These are phyloP conservation scores for Bullera alba DNA, from an alignment of 768 basidiomycete species.

Conservation along the genomic window DNA sequence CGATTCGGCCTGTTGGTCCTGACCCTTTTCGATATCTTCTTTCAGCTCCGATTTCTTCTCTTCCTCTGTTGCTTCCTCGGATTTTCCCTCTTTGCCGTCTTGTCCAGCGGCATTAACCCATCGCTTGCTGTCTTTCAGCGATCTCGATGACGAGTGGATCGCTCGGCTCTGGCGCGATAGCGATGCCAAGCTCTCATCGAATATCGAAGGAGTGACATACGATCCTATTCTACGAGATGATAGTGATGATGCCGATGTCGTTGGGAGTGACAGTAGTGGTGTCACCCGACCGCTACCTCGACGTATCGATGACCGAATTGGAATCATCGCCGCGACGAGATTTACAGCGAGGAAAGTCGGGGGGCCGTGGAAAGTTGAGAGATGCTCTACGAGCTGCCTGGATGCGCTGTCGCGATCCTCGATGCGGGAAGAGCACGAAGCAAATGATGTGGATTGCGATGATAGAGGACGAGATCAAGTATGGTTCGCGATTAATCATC, in stretches of 20 bases:
- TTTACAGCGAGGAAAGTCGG: too few relatives aligned
- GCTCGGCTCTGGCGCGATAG: background rate
- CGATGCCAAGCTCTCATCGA: background rate
- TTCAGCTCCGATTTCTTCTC: conserved; percentile 3
- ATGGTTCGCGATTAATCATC: too few relatives aligned
- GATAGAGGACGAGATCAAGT: too few relatives aligned
- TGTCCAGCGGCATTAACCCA: conserved; percentile 29
- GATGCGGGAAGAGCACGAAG: too few relatives aligned
- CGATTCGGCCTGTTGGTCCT: background rate
- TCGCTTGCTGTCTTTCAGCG: conserved; percentile 23
- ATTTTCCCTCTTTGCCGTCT: conserved; percentile 3
- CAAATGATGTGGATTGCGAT: too few relatives aligned
- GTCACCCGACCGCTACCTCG: conserved; percentile 29
- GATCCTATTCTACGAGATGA: background rate
- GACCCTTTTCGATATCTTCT: background rate
- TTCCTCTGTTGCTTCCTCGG: conserved; percentile 4
- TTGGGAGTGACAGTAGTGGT: conserved; percentile 8
- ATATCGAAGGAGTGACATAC: background rate
- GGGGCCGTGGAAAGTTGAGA: too few relatives aligned
- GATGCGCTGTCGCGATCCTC: too few relatives aligned
- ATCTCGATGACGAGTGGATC: conserved; percentile 14
- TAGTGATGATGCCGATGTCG: conserved; percentile 1
- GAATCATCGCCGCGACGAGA: conserved; percentile 21
- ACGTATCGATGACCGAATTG: conserved; percentile 21
- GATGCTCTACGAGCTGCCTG: too few relatives aligned